These are phyloP conservation scores for Tremella yokohamensis DNA, from an alignment of 768 basidiomycete genomes.

Conservation along the genomic window DNA sequence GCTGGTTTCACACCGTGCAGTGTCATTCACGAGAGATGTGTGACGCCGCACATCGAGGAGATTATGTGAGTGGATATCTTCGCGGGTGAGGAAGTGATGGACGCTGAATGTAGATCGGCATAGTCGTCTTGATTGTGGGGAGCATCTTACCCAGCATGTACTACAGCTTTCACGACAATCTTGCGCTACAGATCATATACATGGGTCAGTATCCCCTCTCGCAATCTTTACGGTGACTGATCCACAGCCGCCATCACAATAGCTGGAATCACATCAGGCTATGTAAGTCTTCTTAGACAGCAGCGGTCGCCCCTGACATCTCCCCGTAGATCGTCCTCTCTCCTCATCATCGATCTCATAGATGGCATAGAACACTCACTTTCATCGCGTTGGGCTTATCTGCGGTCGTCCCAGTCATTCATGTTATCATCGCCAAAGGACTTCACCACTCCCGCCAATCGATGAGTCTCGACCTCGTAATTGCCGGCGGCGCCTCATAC, in stretches of 20 bases:
- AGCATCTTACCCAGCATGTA: conserved; percentile 73
- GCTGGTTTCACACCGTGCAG: conserved; percentile 67
- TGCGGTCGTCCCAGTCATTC: conserved; percentile 66
- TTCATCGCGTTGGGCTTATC: conserved; percentile 75
- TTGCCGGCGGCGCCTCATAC: conserved; percentile 69
- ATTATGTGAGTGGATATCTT: conserved; percentile 52
- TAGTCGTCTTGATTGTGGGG: conserved; percentile 70
- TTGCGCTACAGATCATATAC: conserved; percentile 26
- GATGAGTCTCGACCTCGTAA: conserved; percentile 69
- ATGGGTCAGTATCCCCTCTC: conserved; percentile 25
- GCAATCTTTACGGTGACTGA: conserved; percentile 15
- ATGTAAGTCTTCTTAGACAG: conserved; percentile 22
- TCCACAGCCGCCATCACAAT: conserved; percentile 6
- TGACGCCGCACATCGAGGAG: conserved; percentile 47
- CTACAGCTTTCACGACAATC: conserved; percentile 59
- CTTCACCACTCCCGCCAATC: conserved; percentile 57
- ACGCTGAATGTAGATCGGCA: conserved; percentile 62
- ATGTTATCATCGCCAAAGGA: conserved; percentile 63
- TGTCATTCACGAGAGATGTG: conserved; percentile 67
- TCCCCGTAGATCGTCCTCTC: conserved; percentile 73
- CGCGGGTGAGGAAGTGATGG: neutral
- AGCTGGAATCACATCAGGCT: conserved; percentile 27
- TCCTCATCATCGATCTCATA: conserved; percentile 70
- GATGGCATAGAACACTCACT: conserved; percentile 69
- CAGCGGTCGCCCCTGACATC: conserved; percentile 1